Evolutionary conservation across 169 alveolate species (phyloP), one percentile per base, ranked within the genome.

Genomic region (Plasmodium fragile): DNA sequence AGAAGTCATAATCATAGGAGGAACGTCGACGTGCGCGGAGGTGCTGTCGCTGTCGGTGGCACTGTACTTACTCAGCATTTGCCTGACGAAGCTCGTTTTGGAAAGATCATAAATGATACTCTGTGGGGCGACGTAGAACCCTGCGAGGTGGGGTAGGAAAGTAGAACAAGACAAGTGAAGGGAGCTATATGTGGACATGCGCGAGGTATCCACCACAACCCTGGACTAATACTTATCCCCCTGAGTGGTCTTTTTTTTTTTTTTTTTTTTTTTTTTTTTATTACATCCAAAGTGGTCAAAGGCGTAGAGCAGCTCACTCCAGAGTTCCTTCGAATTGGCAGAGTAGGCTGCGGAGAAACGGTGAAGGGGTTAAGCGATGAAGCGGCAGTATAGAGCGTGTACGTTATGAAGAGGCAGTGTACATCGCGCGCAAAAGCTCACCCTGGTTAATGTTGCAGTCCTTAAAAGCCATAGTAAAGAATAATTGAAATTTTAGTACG

Each of bases 391-490:
- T 18, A 45, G 55, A 1, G 55, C 55, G 18, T 34, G 39, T 10
- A 1, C 49, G 11, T 39, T 6, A 39, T 10, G 49, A 10, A 2
- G 53, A n/a, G n/a, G n/a, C n/a, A n/a, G n/a, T n/a, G n/a, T n/a
- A n/a, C 41, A 36, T 5, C 41, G 0, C 41, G 41, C 41, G 41
- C n/a, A 39, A 8, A 34, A 59, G 28, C 75, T 59, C 75, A 59
- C 93, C 59, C 30, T 84, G 93, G 32, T 84, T 84, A 8, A 84
- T 77, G 84, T 84, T 84, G 93, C 85, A 84, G 11, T 84, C 73
- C 52, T 84, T 84, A 36, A 84, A 84, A 3, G 93, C 72, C 82
- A 43, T 73, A 10, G 69, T 49, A 3, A 84, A 84, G 30, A 53
- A 84, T 13, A 72, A 52, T 41, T 84, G 84, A 4, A 8, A 28